Conservation (phyloP, 148 eudicot species). For the Rhododendron molle region DNA sequence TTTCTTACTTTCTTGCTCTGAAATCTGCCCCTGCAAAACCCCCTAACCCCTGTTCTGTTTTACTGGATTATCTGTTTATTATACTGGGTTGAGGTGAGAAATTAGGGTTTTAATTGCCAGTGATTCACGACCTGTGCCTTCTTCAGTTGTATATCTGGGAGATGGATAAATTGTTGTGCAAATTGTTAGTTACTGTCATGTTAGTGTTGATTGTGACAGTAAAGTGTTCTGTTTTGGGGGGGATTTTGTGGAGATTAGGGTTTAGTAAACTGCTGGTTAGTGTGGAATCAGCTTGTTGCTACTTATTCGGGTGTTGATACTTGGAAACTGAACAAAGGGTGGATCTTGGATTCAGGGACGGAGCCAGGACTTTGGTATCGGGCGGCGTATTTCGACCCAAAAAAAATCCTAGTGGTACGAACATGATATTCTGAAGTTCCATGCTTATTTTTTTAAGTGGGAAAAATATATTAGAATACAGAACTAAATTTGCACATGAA, state of each 20-base stretch:
- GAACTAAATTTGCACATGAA: not conserved
- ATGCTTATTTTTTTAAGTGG: not conserved
- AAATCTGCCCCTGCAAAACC: not conserved
- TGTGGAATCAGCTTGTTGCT: not conserved
- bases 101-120: not conserved
- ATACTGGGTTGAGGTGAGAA: not conserved
- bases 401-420: not conserved
- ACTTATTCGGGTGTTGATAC: not conserved
- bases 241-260: not conserved
- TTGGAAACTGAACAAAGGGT: not conserved
- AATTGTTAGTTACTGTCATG: not conserved
- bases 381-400: not conserved
- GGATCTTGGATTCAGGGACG: not conserved
- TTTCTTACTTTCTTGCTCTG: conserved; percentile 5
- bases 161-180: not conserved
- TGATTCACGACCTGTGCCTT: not conserved
- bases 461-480: not conserved
- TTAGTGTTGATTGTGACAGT: not conserved
- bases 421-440: not conserved
- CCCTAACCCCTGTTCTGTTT: not conserved
- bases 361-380: not conserved
- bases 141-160: not conserved
- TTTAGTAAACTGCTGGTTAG: not conserved
- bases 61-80: not conserved
- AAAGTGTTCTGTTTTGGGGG: not conserved